Percentiles rank a stretch among this genome's conserved stretches.
phyloP scores from a whole-genome alignment of 495 filamentous ascomycete species.

The Geoglossum glabrum region DNA sequence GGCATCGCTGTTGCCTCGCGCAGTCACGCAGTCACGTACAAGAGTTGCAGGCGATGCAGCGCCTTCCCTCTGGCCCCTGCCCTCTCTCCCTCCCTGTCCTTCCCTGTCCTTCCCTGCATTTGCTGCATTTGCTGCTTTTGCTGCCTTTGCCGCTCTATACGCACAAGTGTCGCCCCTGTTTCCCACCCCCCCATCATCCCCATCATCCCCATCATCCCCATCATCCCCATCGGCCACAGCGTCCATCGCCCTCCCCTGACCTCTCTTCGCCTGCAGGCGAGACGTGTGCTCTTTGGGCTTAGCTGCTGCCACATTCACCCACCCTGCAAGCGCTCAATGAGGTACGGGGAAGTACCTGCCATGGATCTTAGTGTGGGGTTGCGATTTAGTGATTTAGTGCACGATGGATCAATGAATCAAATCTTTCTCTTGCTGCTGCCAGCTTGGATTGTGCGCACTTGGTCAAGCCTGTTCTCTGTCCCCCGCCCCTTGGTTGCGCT shows the following conservation, averaged over 20 bases:
- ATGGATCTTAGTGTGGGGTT: constrained; percentile 2
- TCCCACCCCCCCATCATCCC: too few species aligned
- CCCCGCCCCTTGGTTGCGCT: not conserved
- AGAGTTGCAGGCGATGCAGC: not conserved
- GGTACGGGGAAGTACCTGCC: not conserved
- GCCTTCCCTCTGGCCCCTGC: not conserved
- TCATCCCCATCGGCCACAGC: too few species aligned
- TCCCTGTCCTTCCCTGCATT: too few species aligned
- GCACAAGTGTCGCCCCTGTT: too few species aligned
- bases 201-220: too few species aligned
- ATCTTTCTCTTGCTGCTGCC: not conserved
- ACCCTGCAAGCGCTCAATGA: not conserved
- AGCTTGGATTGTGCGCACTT: not conserved
- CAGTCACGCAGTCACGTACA: not conserved
- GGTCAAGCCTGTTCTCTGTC: not conserved
- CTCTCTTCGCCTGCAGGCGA: not conserved
- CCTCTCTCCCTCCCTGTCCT: too few species aligned
- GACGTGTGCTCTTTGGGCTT: not conserved
- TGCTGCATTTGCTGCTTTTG: too few species aligned
- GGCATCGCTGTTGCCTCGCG: too few species aligned
- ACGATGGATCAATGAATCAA: not conserved
- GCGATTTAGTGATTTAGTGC: not conserved
- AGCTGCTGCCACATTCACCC: not conserved
- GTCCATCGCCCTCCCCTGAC: not conserved
- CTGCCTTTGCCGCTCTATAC: too few species aligned